Evolutionary conservation across 2,329 filamentous ascomycete genomes (phyloP).

Genomic region (Madurella fahalii): DNA sequence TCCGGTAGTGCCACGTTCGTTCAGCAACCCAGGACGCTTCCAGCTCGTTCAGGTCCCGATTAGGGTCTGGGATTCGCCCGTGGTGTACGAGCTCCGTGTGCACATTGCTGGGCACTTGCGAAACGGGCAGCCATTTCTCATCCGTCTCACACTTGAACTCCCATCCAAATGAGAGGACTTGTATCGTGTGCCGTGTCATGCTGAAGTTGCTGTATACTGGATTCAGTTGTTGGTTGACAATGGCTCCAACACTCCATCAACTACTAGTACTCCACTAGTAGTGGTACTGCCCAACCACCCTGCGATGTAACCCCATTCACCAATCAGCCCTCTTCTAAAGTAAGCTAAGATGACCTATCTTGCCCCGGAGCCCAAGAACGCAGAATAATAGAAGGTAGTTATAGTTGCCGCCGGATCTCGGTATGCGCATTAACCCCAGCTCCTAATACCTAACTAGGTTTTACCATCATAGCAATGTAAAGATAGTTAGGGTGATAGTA

Average conservation of each 20-base stretch:
- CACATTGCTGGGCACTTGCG: slow-evolving; percentile 19
- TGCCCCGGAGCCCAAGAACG: no score
- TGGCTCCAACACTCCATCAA: no score
- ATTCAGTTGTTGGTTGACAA: no score
- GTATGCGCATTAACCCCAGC: no score
- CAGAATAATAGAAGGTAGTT: no score
- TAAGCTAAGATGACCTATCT: no score
- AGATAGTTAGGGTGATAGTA: no score
- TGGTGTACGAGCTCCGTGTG: slow-evolving; percentile 21
- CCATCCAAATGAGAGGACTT: slow-evolving; percentile 15
- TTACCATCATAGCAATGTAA: no score
- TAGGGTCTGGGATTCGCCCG: slow-evolving; percentile 48
- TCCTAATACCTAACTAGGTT: no score
- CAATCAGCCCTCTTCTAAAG: background rate
- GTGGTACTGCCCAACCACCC: background rate
- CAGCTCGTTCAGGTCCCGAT: slow-evolving; percentile 58
- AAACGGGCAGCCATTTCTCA: slow-evolving; percentile 18
- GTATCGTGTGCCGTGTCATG: slow-evolving; percentile 3
- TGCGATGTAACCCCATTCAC: background rate
- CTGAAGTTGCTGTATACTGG: background rate
- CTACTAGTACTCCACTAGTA: background rate
- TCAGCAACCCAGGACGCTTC: slow-evolving; percentile 59
- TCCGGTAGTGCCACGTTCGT: slow-evolving; percentile 56
- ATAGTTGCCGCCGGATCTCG: no score
- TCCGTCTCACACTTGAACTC: slow-evolving; percentile 15